Evolutionary conservation across 2,329 filamentous ascomycete genomes (phyloP).

Genomic region (Fusarium sp.): DNA sequence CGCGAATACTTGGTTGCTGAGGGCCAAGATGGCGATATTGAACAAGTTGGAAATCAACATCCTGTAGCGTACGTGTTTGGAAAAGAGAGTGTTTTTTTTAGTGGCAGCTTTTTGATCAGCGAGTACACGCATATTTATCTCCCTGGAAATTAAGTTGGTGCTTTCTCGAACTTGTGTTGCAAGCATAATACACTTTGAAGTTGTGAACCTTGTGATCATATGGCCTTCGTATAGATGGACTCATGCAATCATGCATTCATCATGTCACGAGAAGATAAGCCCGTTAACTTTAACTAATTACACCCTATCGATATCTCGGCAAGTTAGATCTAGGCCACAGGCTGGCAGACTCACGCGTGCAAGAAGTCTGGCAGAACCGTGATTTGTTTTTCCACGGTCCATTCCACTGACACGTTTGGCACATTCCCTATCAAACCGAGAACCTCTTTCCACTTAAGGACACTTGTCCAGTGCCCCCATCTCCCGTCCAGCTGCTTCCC

Average conservation of each 20-base stretch:
- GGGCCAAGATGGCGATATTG: neutral
- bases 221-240: neutral
- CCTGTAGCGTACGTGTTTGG: fast-evolving
- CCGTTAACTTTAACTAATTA: neutral
- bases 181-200: neutral
- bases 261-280: fast-evolving
- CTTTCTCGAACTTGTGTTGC: neutral
- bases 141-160: fast-evolving
- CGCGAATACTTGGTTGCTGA: neutral
- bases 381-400: no score
- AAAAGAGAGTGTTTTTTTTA: fast-evolving
- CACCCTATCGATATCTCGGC: neutral
- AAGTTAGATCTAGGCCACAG: no score
- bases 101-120: neutral
- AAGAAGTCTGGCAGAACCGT: neutral
- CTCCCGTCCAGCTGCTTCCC: neutral
- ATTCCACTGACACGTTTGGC: neutral
- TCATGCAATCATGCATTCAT: fast-evolving
- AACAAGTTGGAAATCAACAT: neutral
- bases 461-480: fast-evolving
- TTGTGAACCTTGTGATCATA: neutral
- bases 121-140: neutral
- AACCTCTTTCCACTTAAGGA: fast-evolving
- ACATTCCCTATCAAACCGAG: neutral
- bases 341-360: neutral